Evolutionary conservation across 73 alveolate genomes (phyloP), one percentile per base, ranked within the genome.

Genomic region (Symbiodinium pilosum): DNA sequence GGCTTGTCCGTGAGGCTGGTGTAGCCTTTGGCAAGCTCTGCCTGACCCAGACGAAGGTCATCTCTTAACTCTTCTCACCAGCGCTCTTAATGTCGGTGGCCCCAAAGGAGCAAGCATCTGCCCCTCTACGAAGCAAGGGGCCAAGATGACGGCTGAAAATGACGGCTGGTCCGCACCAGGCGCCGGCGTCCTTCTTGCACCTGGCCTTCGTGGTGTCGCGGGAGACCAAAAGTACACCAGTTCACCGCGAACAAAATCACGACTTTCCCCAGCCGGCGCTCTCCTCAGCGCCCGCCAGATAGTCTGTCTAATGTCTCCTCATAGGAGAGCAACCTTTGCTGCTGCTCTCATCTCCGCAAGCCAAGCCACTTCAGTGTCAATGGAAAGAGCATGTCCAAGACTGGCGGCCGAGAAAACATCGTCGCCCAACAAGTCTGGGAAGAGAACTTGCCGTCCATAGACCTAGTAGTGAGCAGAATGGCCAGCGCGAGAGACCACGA

Each of bases 211-310:
- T 0, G 26, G 26, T 28, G 9, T 24, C 4, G 81, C 81, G 0
- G 94, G 94, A 24, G 43, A 2, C 94, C 94, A 87, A 34, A 87
- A 87, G 34, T 87, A 87, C 51, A 87, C n/a, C 43, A 38, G 59
- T 3, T 43, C 43, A 0, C 94, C 94, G 0, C 85, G 94, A 0
- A 28, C 14, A 7, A 14, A 43, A n/a, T 34, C 34, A 0, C 39
- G 39, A 9, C 81, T 12, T 9, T 64, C 81, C 0, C 81, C 81
- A 9, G 81, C 14, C 2, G 81, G 81, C 2, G 81, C 81, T n/a
- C 81, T 6, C 0, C 68, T n/a, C 40, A 87, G 30, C 0, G 85
- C 84, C 0, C 75, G 41, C 14, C 38, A 54, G 14, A 87, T 87
- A 5, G 52, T 87, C 0, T 87, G 43, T 32, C 24, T 54, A 3